These are phyloP conservation scores for Talinum fruticosum DNA, from an alignment of 148 eudicot species.

Conservation along the genomic window DNA sequence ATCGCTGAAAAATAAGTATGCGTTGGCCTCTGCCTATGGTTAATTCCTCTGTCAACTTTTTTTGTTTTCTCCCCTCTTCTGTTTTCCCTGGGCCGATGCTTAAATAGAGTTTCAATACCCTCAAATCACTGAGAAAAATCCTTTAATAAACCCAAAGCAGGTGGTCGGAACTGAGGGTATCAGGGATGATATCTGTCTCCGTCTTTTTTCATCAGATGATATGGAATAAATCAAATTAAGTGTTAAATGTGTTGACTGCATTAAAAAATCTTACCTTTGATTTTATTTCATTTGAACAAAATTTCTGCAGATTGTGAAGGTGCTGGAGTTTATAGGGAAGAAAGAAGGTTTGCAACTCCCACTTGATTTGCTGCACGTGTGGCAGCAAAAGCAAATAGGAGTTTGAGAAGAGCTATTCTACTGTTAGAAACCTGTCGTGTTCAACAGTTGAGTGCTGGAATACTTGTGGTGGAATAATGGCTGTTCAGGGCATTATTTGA, in stretches of 20 bases:
- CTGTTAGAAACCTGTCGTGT: slow-evolving; percentile 87
- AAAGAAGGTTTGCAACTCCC: slow-evolving; percentile 83
- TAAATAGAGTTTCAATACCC: no score
- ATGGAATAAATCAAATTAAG: neutral
- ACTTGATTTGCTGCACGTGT: slow-evolving; percentile 70
- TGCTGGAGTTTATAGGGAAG: slow-evolving; percentile 81
- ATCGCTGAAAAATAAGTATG: no score
- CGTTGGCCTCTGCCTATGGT: no score
- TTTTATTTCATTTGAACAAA: neutral
- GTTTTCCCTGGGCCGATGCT: no score
- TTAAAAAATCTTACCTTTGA: neutral
- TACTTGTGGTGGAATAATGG: neutral
- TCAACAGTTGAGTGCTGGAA: slow-evolving; percentile 63
- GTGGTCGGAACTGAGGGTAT: neutral
- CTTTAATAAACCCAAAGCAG: neutral
- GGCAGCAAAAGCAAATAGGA: slow-evolving; percentile 79
- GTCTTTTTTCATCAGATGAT: neutral
- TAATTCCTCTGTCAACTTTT: no score
- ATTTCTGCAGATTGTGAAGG: slow-evolving; percentile 68
- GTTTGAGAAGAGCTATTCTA: slow-evolving; percentile 85
- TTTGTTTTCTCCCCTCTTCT: no score
- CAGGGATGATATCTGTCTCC: neutral
- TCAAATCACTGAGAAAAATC: neutral
- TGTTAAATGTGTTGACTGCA: neutral
- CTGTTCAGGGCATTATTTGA: neutral